phyloP scores from a whole-genome alignment of 2,329 filamentous ascomycete genomes.

The Mariannaea sp. region DNA sequence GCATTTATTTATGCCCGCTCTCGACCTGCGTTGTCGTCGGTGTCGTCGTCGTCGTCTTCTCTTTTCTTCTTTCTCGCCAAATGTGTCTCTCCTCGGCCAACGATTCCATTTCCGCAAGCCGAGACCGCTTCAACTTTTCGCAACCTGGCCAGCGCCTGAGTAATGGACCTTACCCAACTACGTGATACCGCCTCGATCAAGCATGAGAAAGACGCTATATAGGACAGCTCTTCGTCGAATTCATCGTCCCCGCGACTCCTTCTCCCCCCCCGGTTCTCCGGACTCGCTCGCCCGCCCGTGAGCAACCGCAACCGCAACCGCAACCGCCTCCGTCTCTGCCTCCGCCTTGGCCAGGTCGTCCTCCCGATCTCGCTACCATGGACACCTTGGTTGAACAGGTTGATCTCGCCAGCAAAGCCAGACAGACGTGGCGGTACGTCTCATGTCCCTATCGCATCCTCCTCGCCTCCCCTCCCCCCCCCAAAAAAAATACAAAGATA shows the following conservation, averaged over 20 bases:
- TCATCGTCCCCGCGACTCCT: constrained; percentile 19
- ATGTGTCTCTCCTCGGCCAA: constrained; percentile 45
- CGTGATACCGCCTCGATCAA: constrained; percentile 40
- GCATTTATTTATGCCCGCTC: constrained; percentile 6
- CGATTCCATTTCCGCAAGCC: constrained; percentile 45
- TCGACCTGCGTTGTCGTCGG: constrained; percentile 13
- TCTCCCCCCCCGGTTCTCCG: constrained; percentile 18
- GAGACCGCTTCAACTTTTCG: constrained; percentile 39
- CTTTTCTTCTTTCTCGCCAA: constrained; percentile 37
- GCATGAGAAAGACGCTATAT: constrained; percentile 42
- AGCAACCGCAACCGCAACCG: no score
- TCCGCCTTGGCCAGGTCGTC: constrained; percentile 16
- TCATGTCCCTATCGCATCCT: constrained; percentile 9
- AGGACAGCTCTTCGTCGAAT: constrained; percentile 32
- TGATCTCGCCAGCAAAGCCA: constrained; percentile 39
- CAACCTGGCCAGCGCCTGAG: constrained; percentile 37
- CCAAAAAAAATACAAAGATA: no score
- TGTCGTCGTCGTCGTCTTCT: no score
- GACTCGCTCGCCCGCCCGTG: constrained; percentile 18
- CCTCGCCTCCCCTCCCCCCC: no score
- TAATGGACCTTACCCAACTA: constrained; percentile 43
- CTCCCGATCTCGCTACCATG: constrained; percentile 28
- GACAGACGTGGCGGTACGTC: constrained; percentile 48
- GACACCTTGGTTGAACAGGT: constrained; percentile 30
- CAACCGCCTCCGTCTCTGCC: no score